Conservation (phyloP, 2,329 filamentous ascomycete species). For the Colletotrichum godetiae region DNA sequence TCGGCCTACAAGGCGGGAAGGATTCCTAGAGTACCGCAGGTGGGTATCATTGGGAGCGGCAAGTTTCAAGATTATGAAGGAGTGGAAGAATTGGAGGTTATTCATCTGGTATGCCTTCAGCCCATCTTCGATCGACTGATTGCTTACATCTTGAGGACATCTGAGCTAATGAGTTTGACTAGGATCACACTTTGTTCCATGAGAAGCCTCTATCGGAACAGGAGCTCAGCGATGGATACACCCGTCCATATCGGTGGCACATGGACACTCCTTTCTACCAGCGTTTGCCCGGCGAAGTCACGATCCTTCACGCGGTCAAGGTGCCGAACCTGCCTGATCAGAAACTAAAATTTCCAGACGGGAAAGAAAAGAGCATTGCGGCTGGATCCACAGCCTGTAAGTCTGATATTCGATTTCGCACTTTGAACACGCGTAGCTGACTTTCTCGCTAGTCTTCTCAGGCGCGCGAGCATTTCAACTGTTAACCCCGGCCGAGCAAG, state of each 20-base stretch:
- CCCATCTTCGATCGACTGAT: too few species aligned
- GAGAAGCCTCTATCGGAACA: neutral
- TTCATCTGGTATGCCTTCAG: neutral
- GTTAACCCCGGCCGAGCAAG: neutral
- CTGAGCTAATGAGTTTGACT: neutral
- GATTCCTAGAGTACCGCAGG: neutral
- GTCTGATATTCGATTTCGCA: neutral
- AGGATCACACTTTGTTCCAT: neutral
- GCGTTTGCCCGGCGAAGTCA: neutral
- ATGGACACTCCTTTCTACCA: neutral
- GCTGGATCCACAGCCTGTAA: conserved; percentile 17
- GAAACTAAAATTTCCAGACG: neutral
- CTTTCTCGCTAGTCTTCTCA: neutral
- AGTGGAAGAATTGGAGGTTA: neutral
- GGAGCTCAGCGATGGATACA: neutral
- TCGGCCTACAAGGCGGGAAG: neutral
- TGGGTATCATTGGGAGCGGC: neutral
- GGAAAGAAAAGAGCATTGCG: neutral
- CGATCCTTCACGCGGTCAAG: neutral
- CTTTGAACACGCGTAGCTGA: neutral
- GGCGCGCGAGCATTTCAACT: neutral
- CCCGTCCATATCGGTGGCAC: neutral
- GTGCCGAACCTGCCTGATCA: neutral
- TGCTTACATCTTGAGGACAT: too few species aligned
- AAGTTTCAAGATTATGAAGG: neutral